These are phyloP conservation scores for Penicillium sp. DNA, from an alignment of 2,329 filamentous ascomycete genomes.

Conservation along the genomic window DNA sequence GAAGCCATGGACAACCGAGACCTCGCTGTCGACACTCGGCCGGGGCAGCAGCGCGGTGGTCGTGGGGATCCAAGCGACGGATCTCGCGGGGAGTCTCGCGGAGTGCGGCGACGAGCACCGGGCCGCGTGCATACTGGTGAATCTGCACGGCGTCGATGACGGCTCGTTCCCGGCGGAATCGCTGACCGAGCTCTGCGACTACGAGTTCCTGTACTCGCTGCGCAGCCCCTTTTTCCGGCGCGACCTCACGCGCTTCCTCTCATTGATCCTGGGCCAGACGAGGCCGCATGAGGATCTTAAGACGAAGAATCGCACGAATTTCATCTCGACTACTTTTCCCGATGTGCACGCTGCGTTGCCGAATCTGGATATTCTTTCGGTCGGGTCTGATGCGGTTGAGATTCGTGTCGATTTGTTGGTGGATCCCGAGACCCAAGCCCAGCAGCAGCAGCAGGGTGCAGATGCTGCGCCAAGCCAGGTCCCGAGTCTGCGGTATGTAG, in stretches of 20 bases:
- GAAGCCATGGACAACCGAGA: constrained; percentile 68
- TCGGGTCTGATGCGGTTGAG: constrained; percentile 84
- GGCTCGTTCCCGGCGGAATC: constrained; percentile 70
- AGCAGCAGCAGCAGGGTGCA: not conserved
- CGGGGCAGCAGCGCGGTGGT: constrained; percentile 66
- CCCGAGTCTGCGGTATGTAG: constrained; percentile 81
- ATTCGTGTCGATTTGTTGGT: constrained; percentile 81
- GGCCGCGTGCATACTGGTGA: constrained; percentile 69
- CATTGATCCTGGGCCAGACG: constrained; percentile 78
- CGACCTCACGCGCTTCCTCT: constrained; percentile 78
- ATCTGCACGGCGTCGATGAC: constrained; percentile 75
- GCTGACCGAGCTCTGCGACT: constrained; percentile 74
- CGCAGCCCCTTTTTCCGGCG: constrained; percentile 70
- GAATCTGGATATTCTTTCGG: constrained; percentile 84
- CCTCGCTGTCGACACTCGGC: constrained; percentile 60
- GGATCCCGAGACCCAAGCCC: constrained; percentile 65
- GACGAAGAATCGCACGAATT: constrained; percentile 76
- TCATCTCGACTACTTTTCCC: constrained; percentile 87
- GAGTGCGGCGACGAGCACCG: constrained; percentile 46
- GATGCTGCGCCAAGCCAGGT: constrained; percentile 60
- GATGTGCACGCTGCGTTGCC: constrained; percentile 82
- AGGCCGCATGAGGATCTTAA: constrained; percentile 74
- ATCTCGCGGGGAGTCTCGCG: constrained; percentile 63
- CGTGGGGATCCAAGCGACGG: constrained; percentile 65
- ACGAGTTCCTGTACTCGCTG: constrained; percentile 83